Evolutionary conservation across 169 alveolate genomes (phyloP), one percentile per base, ranked within the genome.

Genomic region (Eimeria mitis): DNA sequence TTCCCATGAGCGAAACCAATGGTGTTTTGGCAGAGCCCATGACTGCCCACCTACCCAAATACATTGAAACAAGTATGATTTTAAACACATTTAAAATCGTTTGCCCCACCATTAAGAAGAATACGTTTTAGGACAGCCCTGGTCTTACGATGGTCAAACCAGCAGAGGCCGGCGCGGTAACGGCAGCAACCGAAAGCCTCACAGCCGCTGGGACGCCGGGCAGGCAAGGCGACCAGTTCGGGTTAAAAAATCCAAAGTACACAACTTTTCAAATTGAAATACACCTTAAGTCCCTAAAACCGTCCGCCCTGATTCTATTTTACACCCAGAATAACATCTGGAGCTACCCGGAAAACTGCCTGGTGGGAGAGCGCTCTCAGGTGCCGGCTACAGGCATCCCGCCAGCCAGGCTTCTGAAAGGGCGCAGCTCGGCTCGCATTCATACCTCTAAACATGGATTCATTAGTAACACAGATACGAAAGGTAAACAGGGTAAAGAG

Each of bases 121-220:
- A 61, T 56, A 83, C 56, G 9, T 16, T 40, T 1, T 42, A 52
- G 56, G 52, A 40, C 68, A 34, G 90, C 90, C 59, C 31, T 83
- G 90, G 90, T 83, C 90, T 11, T 44, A 56, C 75, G 90, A 40
- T 83, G 90, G 90, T 83, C 90, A 83, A 59, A 19, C 75, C 31
- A 34, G 90, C 90, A 56, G 59, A 83, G 90, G 90, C 90, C 90
- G 90, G 90, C 75, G 75, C 75, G 75, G 90, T 83, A 31, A 78
- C 23, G 37, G 88, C 44, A 56, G 76, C 52, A 37, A 31, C 76
- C 75, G 90, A 21, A 52, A 83, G 90, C 19, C 73, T 81, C 87
- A 5, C 87, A 76, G 11, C 65, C 56, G 56, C 54, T 19, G 56
- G 40, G 40, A 73, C 56, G 34, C 83, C 83, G 83, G 34, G 42